phyloP scores from a whole-genome alignment of 345 rosid genomes.

The Lepidium didymum region DNA sequence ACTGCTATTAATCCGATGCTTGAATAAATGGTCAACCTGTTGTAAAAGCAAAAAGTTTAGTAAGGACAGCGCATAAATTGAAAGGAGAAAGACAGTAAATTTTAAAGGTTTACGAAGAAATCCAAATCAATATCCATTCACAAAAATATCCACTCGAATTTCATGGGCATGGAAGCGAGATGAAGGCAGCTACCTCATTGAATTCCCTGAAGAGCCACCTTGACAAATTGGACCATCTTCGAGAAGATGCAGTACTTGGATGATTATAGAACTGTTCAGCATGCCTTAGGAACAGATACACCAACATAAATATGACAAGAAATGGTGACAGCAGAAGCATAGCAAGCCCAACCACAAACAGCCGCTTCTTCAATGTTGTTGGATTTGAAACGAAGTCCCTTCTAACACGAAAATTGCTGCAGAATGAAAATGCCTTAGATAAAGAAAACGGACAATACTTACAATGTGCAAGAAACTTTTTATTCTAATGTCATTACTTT shows the following conservation, averaged over 20 bases:
- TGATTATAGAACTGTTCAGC: constrained; percentile 97
- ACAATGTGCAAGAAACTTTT: not conserved
- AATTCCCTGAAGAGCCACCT: constrained; percentile 96
- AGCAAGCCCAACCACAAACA: constrained; percentile 78
- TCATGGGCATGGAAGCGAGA: not conserved
- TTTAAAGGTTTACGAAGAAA: not conserved
- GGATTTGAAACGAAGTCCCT: constrained; percentile 89
- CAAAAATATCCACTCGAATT: not conserved
- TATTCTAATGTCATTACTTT: not conserved
- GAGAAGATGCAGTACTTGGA: constrained; percentile 95
- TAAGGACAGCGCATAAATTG: not conserved
- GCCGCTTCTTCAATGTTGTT: constrained; percentile 66
- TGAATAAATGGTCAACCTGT: constrained; percentile 98
- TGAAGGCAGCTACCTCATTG: constrained; percentile 65
- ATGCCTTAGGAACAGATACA: constrained; percentile 89
- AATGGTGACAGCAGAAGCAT: constrained; percentile 92
- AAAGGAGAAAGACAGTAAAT: not conserved
- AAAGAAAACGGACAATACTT: constrained; percentile 27
- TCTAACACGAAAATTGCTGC: constrained; percentile 85
- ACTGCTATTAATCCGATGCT: constrained; percentile 92
- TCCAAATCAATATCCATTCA: not conserved
- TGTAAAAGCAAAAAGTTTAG: constrained; percentile 9
- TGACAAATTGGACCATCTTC: constrained; percentile 97
- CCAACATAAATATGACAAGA: constrained; percentile 93
- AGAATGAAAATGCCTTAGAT: constrained; percentile 26